A percentile compares a stretch with the other conserved stretches of the same genome.
phyloP scores from a whole-genome alignment of 306 rosid genomes.

The Lathyrus oleraceus region DNA sequence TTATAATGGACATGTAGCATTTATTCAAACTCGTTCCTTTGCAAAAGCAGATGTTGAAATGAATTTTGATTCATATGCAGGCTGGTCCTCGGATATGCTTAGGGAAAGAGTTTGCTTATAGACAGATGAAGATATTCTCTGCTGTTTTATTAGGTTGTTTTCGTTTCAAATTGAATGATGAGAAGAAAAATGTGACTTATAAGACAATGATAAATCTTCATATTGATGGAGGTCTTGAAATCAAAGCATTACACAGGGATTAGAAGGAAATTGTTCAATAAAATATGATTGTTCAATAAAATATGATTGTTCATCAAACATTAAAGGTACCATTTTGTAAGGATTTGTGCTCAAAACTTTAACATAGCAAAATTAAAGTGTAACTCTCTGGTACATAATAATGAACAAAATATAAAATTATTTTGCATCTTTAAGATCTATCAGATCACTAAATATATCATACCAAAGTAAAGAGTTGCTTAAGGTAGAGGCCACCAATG shows the following conservation, averaged over 20 bases:
- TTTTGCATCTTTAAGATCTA: too few species aligned
- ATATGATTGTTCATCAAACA: background rate
- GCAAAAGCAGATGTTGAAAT: background rate
- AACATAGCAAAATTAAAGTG: background rate
- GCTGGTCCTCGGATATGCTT: conserved; percentile 85
- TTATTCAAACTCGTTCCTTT: background rate
- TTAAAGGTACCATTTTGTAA: background rate
- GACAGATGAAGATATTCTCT: conserved; percentile 81
- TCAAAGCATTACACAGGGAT: conserved; percentile 47
- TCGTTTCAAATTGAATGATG: conserved; percentile 60
- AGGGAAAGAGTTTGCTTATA: conserved; percentile 86
- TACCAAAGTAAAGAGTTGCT: too few species aligned
- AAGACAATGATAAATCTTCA: conserved; percentile 81
- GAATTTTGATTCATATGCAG: conserved; percentile 43
- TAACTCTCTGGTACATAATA: too few species aligned
- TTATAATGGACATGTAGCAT: background rate
- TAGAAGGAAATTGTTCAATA: conserved; percentile 30
- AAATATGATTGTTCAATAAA: background rate
- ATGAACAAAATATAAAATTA: too few species aligned
- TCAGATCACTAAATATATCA: too few species aligned
- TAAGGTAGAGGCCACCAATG: too few species aligned
- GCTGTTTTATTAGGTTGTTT: conserved; percentile 61
- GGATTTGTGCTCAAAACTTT: background rate
- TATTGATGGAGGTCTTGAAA: conserved; percentile 70
- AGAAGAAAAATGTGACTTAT: conserved; percentile 58